Conservation (phyloP, 1,284 basidiomycete genomes). For the Naganishia sp. region DNA sequence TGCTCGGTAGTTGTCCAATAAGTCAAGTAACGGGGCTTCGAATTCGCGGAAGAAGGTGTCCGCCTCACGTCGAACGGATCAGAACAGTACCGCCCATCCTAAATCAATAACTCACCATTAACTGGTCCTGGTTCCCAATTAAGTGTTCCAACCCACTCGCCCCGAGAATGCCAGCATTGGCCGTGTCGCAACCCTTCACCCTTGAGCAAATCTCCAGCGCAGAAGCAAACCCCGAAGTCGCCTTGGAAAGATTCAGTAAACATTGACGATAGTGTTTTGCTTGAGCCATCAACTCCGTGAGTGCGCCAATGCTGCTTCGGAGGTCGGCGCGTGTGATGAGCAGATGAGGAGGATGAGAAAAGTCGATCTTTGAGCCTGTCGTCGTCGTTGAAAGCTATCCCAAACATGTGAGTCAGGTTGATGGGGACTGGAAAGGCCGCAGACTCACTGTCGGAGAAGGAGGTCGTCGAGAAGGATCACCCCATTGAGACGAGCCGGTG, state of each 20-base stretch:
- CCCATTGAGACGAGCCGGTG: slow-evolving; percentile 20
- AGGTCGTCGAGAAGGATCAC: slow-evolving; percentile 23
- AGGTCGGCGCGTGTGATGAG: slow-evolving; percentile 52
- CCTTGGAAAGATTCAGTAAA: slow-evolving; percentile 77
- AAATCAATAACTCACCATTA: slow-evolving; percentile 62
- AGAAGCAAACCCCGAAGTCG: slow-evolving; percentile 81
- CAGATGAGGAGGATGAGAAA: slow-evolving; percentile 44
- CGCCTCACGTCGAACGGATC: slow-evolving; percentile 57
- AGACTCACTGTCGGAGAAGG: slow-evolving; percentile 44
- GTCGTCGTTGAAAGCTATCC: slow-evolving; percentile 52
- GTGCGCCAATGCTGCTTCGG: slow-evolving; percentile 49
- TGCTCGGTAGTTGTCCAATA: slow-evolving; percentile 75
- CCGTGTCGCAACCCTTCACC: slow-evolving; percentile 49
- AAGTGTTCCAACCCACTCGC: slow-evolving; percentile 88
- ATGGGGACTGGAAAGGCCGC: not conserved
- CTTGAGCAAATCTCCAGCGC: slow-evolving; percentile 77
- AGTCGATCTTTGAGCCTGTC: slow-evolving; percentile 49
- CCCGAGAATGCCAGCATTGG: slow-evolving; percentile 60
- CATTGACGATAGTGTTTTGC: slow-evolving; percentile 82
- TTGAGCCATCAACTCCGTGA: slow-evolving; percentile 69
- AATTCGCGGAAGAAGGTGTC: slow-evolving; percentile 86
- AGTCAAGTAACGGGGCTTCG: slow-evolving; percentile 81
- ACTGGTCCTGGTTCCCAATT: slow-evolving; percentile 88
- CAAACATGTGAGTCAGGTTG: not conserved
- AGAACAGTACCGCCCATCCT: not conserved